These are phyloP conservation scores for Petunia secreta DNA, from an alignment of 257 asterid species.

Conservation along the genomic window DNA sequence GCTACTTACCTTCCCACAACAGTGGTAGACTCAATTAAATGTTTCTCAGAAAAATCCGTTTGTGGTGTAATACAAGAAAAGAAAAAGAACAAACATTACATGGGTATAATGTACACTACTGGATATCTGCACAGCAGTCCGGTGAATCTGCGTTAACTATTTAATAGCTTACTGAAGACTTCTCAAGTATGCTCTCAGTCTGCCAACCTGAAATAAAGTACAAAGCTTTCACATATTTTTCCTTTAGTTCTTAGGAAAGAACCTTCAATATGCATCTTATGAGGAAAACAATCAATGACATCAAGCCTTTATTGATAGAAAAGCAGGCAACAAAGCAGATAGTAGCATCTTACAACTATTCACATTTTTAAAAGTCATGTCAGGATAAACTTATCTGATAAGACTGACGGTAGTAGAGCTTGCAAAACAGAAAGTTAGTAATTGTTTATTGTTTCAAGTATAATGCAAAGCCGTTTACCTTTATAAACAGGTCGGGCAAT, in stretches of 20 bases:
- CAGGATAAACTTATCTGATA: not conserved
- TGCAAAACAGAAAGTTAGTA: not conserved
- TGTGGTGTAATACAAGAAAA: not conserved
- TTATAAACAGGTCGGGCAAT: conserved; percentile 10
- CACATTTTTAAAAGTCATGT: not conserved
- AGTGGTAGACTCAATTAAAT: not conserved
- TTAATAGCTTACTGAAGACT: not conserved
- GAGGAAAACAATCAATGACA: not conserved
- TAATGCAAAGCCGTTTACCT: not conserved
- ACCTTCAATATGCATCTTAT: not conserved
- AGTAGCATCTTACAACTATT: not conserved
- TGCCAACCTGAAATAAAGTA: conserved; percentile 10
- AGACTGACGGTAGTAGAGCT: not conserved
- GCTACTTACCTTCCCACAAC: not conserved
- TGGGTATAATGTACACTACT: not conserved
- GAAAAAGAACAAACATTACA: conserved; percentile 7
- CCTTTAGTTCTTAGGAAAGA: not conserved
- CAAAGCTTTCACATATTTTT: not conserved
- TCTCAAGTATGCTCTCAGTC: conserved; percentile 1
- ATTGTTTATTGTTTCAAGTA: not conserved
- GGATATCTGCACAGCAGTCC: not conserved
- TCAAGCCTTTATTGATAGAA: not conserved
- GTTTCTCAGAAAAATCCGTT: not conserved
- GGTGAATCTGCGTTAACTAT: not conserved
- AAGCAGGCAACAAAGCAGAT: not conserved